Evolutionary conservation across 192 early-diverging fungal genomes (phyloP), one percentile per base, ranked within the genome.

Genomic region (Podochytrium sp.): DNA sequence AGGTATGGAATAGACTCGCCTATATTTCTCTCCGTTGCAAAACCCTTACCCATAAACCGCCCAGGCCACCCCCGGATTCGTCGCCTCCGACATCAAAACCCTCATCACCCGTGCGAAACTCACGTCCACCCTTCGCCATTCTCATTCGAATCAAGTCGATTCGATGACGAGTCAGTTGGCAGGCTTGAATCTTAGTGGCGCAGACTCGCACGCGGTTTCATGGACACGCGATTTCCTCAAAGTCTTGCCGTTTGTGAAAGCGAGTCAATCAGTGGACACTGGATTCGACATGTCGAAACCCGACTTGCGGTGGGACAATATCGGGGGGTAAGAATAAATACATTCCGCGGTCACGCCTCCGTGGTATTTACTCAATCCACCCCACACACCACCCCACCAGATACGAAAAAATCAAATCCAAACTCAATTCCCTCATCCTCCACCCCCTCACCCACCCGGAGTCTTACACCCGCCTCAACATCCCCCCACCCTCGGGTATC

Each of bases 261-360:
- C 93, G 2, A 91, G 89, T 3, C 68, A 70, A n/a, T 67, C 14
- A 86, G 91, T 61, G 79, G 88, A 71, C 62, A 86, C 30, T 81
- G 88, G 69, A 82, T 92, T 80, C 84, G 92, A 74, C 73, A 84
- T 41, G 63, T 69, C 1, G 59, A 89, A 57, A 84, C 85, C 25
- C 60, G 79, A 30, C 70, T 74, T 75, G 50, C 65, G 34, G 10
- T 94, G 90, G 91, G 53, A 81, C 3, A 84, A 85, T 34, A 87
- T 94, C 68, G 92, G 93, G 37, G 95, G 95, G 86, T 91, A 81
- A 50, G 59, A 43, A n/a, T n/a, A n/a, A n/a, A n/a, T 20, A 47
- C 10, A 47, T 65, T 23, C 37, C 7, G 2, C 52, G 23, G 16
- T 62, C 29, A 23, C 64, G n/a, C 23, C 41, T 68, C 14, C 38